Conservation (phyloP, 2,329 filamentous ascomycete species). For the Colletotrichum lupini region DNA sequence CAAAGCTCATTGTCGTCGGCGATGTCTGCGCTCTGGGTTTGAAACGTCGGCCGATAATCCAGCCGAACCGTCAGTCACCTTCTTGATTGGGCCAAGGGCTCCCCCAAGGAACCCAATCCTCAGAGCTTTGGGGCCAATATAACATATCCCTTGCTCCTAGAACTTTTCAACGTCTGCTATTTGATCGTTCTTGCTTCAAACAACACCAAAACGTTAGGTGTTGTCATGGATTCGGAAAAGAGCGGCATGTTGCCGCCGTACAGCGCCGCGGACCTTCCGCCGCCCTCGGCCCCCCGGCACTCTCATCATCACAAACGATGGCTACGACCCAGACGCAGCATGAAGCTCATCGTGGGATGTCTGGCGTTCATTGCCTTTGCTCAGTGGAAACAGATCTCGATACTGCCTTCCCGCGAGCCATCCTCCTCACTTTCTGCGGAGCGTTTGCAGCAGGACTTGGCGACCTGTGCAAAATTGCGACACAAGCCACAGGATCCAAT, state of each 20-base stretch:
- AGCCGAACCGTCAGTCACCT: constrained; percentile 28
- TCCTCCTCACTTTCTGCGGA: constrained; percentile 58
- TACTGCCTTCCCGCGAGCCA: constrained; percentile 15
- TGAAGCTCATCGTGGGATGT: constrained; percentile 52
- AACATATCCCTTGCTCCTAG: background rate
- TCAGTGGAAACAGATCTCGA: constrained; percentile 56
- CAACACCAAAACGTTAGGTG: background rate
- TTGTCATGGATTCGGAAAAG: constrained; percentile 48
- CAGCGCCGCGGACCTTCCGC: constrained; percentile 44
- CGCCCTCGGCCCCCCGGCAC: constrained; percentile 36
- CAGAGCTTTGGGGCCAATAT: background rate
- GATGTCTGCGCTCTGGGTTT: constrained; percentile 22
- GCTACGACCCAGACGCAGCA: constrained; percentile 28
- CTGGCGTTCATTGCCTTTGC: constrained; percentile 63
- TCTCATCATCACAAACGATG: constrained; percentile 14
- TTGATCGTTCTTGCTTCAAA: constrained; percentile 1
- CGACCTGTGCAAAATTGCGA: constrained; percentile 65
- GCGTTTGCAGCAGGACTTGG: constrained; percentile 64
- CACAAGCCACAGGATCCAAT: constrained; percentile 65
- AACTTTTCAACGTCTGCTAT: background rate
- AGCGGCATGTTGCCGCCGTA: constrained; percentile 56
- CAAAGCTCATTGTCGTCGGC: constrained; percentile 10
- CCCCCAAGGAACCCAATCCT: constrained; percentile 15
- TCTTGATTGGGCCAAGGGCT: constrained; percentile 29
- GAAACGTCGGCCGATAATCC: constrained; percentile 31